Base-by-base conservation (phyloP, 208 protist species). In the Trypanosoma boissoni region DNA sequence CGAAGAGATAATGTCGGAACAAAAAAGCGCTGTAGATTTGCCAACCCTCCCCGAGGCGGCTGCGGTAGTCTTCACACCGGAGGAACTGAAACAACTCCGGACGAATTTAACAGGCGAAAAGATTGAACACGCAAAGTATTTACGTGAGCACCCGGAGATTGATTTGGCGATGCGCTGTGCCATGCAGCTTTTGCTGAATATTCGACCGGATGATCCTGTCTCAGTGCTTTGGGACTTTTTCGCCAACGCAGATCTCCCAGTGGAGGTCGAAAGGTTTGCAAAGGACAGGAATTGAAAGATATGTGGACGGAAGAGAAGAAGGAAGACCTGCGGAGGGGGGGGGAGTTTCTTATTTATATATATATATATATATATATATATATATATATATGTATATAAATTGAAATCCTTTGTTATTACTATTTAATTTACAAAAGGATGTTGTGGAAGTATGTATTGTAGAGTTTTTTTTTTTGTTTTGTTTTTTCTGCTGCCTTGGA, bases 81-180 rank as follows among this genome's bases (percentile, higher is more conserved):
- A 91, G 49, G 83, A 95, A 70, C 61, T 76, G 45, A 20, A 68
- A 6, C 71, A 53, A 20, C 48, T 95, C 2, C 66, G 80, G 24
- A 48, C 62, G 14, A 86, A 89, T 32, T 45, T 91, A 27, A 80
- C 77, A 8, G 66, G 76, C 20, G 76, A 79, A 58, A 80, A 89
- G 56, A 78, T 95, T 24, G 68, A 46, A 6, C 83, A 95, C 54
- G 83, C 83, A 1, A 84, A 83, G 67, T 95, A 95, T 56, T 72
- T 95, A 8, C 85, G 85, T 20, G 62, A 36, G 1, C 88, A 95
- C 58, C 78, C 85, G 6, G 85, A 95, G 63, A 81, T 95, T 46
- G 72, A 79, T 60, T 44, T 61, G 18, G 60, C 76, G n/a, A 42
- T 95, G 45, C 74, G 74, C 6, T 58, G 74, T 5, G 88, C 78